Evolutionary conservation across 164 flowering plant genomes (phyloP), one percentile per base, ranked within the genome.

Genomic region (Amborella trichopoda): DNA sequence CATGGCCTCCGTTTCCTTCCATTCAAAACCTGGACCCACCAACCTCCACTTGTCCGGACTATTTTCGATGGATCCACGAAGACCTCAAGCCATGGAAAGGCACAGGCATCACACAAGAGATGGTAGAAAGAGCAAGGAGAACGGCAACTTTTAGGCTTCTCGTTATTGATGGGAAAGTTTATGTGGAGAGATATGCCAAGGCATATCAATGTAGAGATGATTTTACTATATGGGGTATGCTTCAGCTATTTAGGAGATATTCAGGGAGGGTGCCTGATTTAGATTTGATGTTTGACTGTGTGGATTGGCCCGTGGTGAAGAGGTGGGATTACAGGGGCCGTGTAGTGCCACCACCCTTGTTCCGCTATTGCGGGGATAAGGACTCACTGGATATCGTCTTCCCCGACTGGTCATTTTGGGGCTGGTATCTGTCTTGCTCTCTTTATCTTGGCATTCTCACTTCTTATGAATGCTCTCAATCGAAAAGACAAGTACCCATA

Each of bases 31-130:
- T n/a, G n/a, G n/a, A n/a, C 11, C 23, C 16, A 4, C 3, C 51
- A 22, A 26, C 60, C 0, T 3, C 37, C 2, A 22, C 48, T 11
- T 76, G 78, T 40, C 78, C 78, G 0, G 67, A 68, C 2, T 68
- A 76, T 46, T 76, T 70, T 52, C 66, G 74, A 17, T 76, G 78
- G 81, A 76, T 76, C 51, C 72, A 73, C 26, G 69, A 70, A 52
- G 81, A 76, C 48, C 58, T 76, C 13, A 30, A 40, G 46, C 74
- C 70, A 1, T 76, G 81, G 81, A 64, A 27, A 44, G 24, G 21
- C 0, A 54, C 59, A 0, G 78, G 78, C 9, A 76, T 76, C 44
- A 49, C 78, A 0, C 59, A 42, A 50, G 76, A 76, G 14, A 59
- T 60, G 69, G 49, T 76, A 38, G 64, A 63, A 24, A 21, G 71